phyloP scores from a whole-genome alignment of 2,329 filamentous ascomycete genomes.

The Balansia obtecta region DNA sequence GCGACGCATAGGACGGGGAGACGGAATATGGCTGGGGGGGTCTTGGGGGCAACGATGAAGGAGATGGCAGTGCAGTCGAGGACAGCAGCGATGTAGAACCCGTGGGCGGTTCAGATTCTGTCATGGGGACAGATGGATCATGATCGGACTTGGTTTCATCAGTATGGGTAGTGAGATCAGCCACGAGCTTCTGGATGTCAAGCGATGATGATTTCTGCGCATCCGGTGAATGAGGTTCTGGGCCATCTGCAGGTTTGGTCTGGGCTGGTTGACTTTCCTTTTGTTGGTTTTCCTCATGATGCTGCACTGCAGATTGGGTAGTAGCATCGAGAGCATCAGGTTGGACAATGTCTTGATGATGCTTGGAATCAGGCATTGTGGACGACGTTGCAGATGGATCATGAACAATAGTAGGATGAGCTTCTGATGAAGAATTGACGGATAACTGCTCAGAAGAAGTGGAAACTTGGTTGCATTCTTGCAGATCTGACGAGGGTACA shows the following conservation, averaged over 20 bases:
- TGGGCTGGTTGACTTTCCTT: slow-evolving; percentile 9
- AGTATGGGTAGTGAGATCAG: slow-evolving; percentile 26
- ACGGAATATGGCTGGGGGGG: slow-evolving; percentile 28
- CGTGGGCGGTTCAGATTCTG: slow-evolving; percentile 15
- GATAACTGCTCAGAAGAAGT: slow-evolving; percentile 26
- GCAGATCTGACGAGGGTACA: slow-evolving; percentile 30
- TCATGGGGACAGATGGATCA: slow-evolving; percentile 16
- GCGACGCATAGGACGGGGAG: slow-evolving; percentile 25
- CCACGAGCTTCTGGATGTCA: slow-evolving; percentile 29
- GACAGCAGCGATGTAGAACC: slow-evolving; percentile 18
- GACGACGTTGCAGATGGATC: slow-evolving; percentile 16
- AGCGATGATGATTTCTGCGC: slow-evolving; percentile 17
- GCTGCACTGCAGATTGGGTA: slow-evolving; percentile 13
- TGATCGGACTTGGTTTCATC: slow-evolving; percentile 18
- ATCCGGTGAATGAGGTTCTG: slow-evolving; percentile 16
- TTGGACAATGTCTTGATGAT: slow-evolving; percentile 8
- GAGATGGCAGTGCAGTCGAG: slow-evolving; percentile 21
- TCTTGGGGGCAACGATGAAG: slow-evolving; percentile 34
- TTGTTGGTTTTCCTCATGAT: slow-evolving; percentile 11
- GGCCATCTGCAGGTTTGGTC: slow-evolving; percentile 16
- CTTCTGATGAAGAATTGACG: slow-evolving; percentile 18
- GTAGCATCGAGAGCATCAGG: slow-evolving; percentile 9
- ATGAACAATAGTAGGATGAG: slow-evolving; percentile 19
- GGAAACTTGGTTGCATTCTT: slow-evolving; percentile 30
- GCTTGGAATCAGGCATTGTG: slow-evolving; percentile 10